phyloP scores from a whole-genome alignment of 2,329 filamentous ascomycete species.

The Claviceps sp. region DNA sequence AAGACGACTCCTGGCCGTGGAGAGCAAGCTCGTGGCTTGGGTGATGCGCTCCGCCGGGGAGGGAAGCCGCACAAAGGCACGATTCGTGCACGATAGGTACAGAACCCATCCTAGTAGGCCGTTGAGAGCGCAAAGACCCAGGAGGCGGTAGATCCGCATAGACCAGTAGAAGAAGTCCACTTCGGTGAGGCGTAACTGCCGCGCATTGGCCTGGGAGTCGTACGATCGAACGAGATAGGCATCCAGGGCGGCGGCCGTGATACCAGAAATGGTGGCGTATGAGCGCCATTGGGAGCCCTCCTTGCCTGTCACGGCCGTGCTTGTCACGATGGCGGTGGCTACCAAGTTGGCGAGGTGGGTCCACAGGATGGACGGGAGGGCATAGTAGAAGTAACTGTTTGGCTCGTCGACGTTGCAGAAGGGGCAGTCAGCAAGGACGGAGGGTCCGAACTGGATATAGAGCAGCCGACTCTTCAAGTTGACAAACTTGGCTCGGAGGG shows the following conservation, averaged over 20 bases:
- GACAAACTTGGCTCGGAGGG: conserved; percentile 54
- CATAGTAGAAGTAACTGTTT: conserved; percentile 65
- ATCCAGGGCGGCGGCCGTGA: conserved; percentile 49
- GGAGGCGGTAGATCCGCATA: conserved; percentile 46
- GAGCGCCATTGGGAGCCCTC: conserved; percentile 57
- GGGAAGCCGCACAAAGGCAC: conserved; percentile 54
- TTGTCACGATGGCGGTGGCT: conserved; percentile 61
- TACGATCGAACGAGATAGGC: conserved; percentile 52
- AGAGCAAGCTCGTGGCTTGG: conserved; percentile 39
- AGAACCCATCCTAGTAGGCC: conserved; percentile 48
- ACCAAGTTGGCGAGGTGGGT: conserved; percentile 73
- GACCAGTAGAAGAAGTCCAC: conserved; percentile 62
- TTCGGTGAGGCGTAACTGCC: conserved; percentile 47
- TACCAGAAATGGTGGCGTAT: conserved; percentile 50
- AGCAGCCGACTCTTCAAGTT: conserved; percentile 60
- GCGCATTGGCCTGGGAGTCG: conserved; percentile 50
- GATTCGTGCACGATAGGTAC: conserved; percentile 67
- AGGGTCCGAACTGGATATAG: conserved; percentile 73
- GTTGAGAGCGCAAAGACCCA: conserved; percentile 54
- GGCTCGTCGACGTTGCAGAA: conserved; percentile 67
- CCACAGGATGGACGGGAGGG: conserved; percentile 55
- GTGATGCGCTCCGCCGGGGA: conserved; percentile 55
- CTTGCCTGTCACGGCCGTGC: conserved; percentile 47
- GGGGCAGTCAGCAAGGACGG: conserved; percentile 58
- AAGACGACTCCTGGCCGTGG: conserved; percentile 50